Base-by-base conservation (phyloP, 2,329 filamentous ascomycete species). In the Pleurostoma richardsiae region DNA sequence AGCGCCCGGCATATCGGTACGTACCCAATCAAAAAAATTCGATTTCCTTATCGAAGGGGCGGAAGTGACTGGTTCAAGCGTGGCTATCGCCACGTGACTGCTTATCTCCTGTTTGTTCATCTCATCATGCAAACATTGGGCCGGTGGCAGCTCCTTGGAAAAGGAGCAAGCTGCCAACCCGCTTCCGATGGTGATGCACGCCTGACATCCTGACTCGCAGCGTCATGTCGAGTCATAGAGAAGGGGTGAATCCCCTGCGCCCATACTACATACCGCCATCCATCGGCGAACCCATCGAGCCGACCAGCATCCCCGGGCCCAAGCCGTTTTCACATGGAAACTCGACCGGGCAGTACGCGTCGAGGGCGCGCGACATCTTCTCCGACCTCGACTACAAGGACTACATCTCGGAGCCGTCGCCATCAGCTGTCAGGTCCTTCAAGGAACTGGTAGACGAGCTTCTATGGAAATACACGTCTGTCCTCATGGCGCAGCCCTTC, bases 401-500 rank as follows among this genome's bases (percentile, higher is more conserved):
- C 56, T 95, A 95, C 64, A 73, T 95, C 27, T 77, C 85, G 39
- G 89, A 95, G 48, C 73, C 80, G 27, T 88, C 86, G 29, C 88
- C 87, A 0, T 88, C 88, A 1, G 77, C 83, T 29, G 76, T 90
- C 8, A 85, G 88, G 56, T 86, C 86, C 53, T 74, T 86, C 40
- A 88, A 86, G 62, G 84, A 86, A 52, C 71, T 95, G 50, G 62
- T 96, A 42, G 90, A 97, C 62, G 85, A 91, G 64, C 81, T 94
- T 54, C 64, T 95, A 65, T 95, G 91, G 84, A 92, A 94, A 63
- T 99, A 99, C 70, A 86, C 85, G 10, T 90, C 86, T 48, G 85
- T 96, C 28, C 68, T 97, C 59, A 84, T 96, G 63, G 87, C 90
- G 45, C 94, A 99, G 69, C 94, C 94, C 10, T 97, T 99, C 65